A percentile compares a stretch with the other conserved stretches of the same genome.
phyloP scores from a whole-genome alignment of 306 rosid species.

The Heteromeles arbutifolia region DNA sequence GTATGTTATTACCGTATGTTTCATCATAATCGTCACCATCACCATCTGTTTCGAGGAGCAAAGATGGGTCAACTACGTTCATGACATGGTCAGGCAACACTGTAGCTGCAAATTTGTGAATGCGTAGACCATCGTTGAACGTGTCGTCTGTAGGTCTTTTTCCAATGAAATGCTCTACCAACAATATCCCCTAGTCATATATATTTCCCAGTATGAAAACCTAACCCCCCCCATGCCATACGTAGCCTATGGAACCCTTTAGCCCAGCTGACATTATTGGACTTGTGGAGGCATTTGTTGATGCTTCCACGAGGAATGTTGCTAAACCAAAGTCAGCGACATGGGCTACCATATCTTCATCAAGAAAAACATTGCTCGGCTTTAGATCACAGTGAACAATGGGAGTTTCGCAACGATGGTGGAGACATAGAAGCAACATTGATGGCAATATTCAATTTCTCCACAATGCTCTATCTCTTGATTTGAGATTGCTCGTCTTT shows the following conservation, averaged over 20 bases:
- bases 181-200: too few species aligned
- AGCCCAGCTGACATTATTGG: too few species aligned
- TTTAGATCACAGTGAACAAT: background rate
- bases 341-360: too few species aligned
- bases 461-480: constrained; percentile 11
- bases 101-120: background rate
- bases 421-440: constrained; percentile 16
- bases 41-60: constrained; percentile 15
- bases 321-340: too few species aligned
- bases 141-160: constrained; percentile 17
- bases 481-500: too few species aligned
- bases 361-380: constrained; percentile 11
- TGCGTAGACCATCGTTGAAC: constrained; percentile 1
- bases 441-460: constrained; percentile 17
- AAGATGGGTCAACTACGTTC: constrained; percentile 33
- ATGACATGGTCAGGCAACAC: constrained; percentile 21
- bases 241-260: too few species aligned
- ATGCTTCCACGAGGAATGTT: too few species aligned
- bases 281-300: too few species aligned
- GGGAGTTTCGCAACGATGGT: background rate
- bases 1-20: background rate
- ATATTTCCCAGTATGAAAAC: too few species aligned
- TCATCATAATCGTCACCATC: background rate
- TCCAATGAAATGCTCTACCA: too few species aligned
- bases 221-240: too few species aligned